phyloP scores from a whole-genome alignment of 1,284 basidiomycete genomes.

The Sporisorium sorghi region DNA sequence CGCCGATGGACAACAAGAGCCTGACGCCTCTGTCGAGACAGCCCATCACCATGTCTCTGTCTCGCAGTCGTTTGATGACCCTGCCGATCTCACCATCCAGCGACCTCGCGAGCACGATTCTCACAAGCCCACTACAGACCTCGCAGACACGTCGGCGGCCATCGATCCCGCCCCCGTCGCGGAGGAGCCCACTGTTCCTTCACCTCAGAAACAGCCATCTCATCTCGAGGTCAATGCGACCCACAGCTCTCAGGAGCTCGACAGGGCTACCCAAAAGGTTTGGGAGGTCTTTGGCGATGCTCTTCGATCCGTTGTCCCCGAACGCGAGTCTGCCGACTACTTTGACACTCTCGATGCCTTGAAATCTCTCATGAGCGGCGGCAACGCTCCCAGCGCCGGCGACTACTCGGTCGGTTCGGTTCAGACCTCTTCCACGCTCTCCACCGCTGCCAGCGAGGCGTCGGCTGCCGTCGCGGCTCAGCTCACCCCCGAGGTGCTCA shows the following conservation, averaged over 20 bases:
- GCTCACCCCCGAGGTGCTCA: constrained; percentile 47
- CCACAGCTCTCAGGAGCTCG: constrained; percentile 56
- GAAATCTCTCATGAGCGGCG: constrained; percentile 44
- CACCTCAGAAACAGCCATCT: constrained; percentile 6
- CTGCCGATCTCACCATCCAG: constrained; percentile 28
- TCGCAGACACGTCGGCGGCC: constrained; percentile 37
- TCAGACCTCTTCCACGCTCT: constrained; percentile 37
- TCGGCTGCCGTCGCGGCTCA: constrained; percentile 31
- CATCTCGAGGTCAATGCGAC: constrained; percentile 23
- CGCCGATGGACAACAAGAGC: constrained; percentile 1
- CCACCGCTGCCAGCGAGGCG: constrained; percentile 30
- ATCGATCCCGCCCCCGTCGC: constrained; percentile 12
- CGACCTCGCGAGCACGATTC: constrained; percentile 14
- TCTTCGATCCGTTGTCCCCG: constrained; percentile 54
- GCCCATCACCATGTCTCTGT: constrained; percentile 17
- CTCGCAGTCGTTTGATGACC: constrained; percentile 12
- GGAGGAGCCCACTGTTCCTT: not conserved
- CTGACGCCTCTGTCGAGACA: constrained; percentile 2
- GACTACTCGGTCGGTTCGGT: constrained; percentile 51
- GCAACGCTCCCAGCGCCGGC: constrained; percentile 23
- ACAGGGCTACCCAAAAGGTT: constrained; percentile 55
- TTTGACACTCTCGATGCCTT: constrained; percentile 54
- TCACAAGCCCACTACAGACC: not conserved
- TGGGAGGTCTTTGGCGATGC: constrained; percentile 62
- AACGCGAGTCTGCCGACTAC: constrained; percentile 51